Conservation (phyloP, 208 protist genomes). For the Zelonia costaricensis region DNA sequence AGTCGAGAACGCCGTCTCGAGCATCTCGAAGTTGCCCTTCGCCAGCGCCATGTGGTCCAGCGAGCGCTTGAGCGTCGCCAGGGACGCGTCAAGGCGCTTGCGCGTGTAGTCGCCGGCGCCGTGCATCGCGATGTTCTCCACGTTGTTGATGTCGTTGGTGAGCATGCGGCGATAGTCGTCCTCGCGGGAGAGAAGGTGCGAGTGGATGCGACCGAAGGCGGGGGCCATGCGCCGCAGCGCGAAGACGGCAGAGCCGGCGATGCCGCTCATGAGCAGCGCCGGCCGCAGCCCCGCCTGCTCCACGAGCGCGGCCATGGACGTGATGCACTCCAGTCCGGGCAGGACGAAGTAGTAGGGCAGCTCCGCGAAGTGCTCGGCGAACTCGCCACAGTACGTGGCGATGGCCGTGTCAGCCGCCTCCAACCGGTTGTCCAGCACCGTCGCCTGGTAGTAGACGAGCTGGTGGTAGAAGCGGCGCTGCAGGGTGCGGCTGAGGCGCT, state of each 20-base stretch:
- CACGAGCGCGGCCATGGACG: slow-evolving; percentile 62
- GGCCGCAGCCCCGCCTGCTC: slow-evolving; percentile 48
- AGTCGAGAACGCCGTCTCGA: slow-evolving; percentile 69
- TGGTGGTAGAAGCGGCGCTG: slow-evolving; percentile 81
- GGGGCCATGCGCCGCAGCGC: slow-evolving; percentile 62
- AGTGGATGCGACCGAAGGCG: slow-evolving; percentile 76
- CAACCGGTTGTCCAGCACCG: slow-evolving; percentile 73
- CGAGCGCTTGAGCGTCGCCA: slow-evolving; percentile 57
- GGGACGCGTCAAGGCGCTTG: slow-evolving; percentile 56
- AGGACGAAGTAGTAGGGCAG: slow-evolving; percentile 90
- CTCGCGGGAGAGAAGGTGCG: slow-evolving; percentile 67
- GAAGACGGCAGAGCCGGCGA: slow-evolving; percentile 54
- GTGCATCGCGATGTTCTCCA: slow-evolving; percentile 88
- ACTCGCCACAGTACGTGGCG: slow-evolving; percentile 85
- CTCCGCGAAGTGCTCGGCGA: slow-evolving; percentile 90
- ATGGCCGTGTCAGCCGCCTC: slow-evolving; percentile 79
- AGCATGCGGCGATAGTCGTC: slow-evolving; percentile 85
- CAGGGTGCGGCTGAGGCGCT: slow-evolving; percentile 70
- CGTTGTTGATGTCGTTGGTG: slow-evolving; percentile 62
- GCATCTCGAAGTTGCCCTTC: slow-evolving; percentile 69
- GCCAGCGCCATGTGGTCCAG: slow-evolving; percentile 83
- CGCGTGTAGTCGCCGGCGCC: slow-evolving; percentile 55
- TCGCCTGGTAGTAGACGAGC: slow-evolving; percentile 83
- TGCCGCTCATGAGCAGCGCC: slow-evolving; percentile 46
- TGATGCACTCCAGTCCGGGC: slow-evolving; percentile 61